Base-by-base conservation (phyloP, 1,284 basidiomycete genomes). In the Papiliotrema fonsecae region DNA sequence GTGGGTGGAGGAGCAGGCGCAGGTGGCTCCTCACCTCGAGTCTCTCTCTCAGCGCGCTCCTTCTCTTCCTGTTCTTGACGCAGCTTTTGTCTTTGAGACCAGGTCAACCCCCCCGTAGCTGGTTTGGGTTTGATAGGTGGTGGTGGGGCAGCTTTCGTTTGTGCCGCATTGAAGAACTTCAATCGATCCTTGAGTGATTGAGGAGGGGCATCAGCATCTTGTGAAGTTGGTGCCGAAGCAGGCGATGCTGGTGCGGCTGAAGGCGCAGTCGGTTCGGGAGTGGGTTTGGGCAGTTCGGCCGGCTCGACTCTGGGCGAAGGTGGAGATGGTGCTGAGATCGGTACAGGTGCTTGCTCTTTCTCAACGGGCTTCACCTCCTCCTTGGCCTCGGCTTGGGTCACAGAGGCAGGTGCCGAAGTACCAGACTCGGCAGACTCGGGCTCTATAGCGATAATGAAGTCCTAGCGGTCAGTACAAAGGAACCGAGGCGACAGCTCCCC, bases 41-140 rank as follows among this genome's bases (percentile, higher is more conserved):
- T 47, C 25, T 44, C 51, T 30, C 52, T 37, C 69, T 48, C 65
- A 54, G 51, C 61, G 1, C 60, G 58, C 51, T 73, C 67, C 49
- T 67, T 69, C 6, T 67, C 69, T 46, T 73, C 70, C 44, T 71
- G 65, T 40, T 69, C 69, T 43, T 70, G 67, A n/a, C 68, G 52
- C 11, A 73, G 52, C 45, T 72, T 72, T 50, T 74, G 71, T 30
- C 70, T 58, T 58, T 73, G 72, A 50, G 65, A 67, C 72, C 71
- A 72, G 4, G 72, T 72, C 28, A 86, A 68, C 2, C 79, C 79
- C 0, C 79, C 81, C 5, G 58, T 32, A 5, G 63, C 62, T 0
- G 72, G 86, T 66, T 88, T 89, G 1, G 83, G 85, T 49, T 83
- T 82, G 45, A 70, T 50, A 14, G 79, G 79, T 6, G 78, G 78